These are phyloP conservation scores for Aspergillus nanangensis DNA, from an alignment of 495 filamentous ascomycete species.

Conservation along the genomic window DNA sequence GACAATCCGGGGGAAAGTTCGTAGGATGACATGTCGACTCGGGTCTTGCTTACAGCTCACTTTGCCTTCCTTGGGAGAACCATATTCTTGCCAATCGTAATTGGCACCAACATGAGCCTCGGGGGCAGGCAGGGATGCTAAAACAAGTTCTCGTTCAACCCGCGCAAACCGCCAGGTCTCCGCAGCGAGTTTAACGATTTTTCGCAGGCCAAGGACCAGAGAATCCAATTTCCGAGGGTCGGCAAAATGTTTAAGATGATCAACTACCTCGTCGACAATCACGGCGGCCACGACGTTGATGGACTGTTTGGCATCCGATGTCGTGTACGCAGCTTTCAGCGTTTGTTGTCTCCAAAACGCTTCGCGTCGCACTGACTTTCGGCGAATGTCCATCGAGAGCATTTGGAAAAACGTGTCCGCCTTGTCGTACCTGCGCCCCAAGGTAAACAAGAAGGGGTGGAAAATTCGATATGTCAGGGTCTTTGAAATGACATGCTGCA, in stretches of 20 bases:
- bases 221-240: constrained; percentile 51
- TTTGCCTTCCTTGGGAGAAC: constrained; percentile 16
- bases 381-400: constrained; percentile 57
- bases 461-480: constrained; percentile 60
- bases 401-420: constrained; percentile 59
- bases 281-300: constrained; percentile 56
- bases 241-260: constrained; percentile 54
- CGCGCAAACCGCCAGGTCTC: constrained; percentile 63
- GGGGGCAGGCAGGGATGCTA: constrained; percentile 48
- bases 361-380: constrained; percentile 57
- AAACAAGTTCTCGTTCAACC: constrained; percentile 57
- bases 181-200: constrained; percentile 59
- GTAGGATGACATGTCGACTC: constrained; percentile 42
- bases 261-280: constrained; percentile 59
- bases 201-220: constrained; percentile 45
- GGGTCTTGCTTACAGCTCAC: constrained; percentile 20
- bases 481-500: constrained; percentile 56
- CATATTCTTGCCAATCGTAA: constrained; percentile 47
- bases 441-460: constrained; percentile 59
- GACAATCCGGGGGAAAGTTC: constrained; percentile 51
- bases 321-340: constrained; percentile 59
- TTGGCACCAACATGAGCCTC: constrained; percentile 35
- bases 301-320: constrained; percentile 55
- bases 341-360: constrained; percentile 63
- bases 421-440: constrained; percentile 58